These are phyloP conservation scores for Colletotrichum plurivorum DNA, from an alignment of 2,329 filamentous ascomycete genomes.

Conservation along the genomic window DNA sequence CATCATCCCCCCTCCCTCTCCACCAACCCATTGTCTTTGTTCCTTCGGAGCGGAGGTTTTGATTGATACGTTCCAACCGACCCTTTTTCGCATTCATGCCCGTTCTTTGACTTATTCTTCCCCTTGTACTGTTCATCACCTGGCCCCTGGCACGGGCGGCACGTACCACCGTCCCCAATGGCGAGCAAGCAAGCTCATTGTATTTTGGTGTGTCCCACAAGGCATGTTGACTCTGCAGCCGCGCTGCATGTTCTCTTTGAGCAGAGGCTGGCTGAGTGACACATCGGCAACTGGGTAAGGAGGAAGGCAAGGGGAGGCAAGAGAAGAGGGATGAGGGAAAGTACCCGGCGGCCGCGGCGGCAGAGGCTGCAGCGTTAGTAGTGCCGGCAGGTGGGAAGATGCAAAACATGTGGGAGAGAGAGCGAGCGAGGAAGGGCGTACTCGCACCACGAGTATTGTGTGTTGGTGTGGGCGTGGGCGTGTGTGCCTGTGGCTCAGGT, in stretches of 20 bases:
- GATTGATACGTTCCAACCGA: slow-evolving; percentile 28
- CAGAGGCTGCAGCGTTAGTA: slow-evolving; percentile 27
- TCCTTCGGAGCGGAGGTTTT: slow-evolving; percentile 22
- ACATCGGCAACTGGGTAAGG: slow-evolving; percentile 9
- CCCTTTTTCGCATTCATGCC: slow-evolving; percentile 35
- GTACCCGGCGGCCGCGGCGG: slow-evolving; percentile 19
- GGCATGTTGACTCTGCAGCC: slow-evolving; percentile 27
- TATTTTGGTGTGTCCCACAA: slow-evolving; percentile 27
- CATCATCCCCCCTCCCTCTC: not conserved
- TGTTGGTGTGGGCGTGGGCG: not conserved
- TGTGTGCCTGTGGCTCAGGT: slow-evolving; percentile 5
- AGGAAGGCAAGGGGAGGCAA: slow-evolving; percentile 5
- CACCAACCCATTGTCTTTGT: slow-evolving; percentile 39
- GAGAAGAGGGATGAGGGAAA: not conserved
- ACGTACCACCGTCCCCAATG: slow-evolving; percentile 5
- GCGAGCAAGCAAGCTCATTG: slow-evolving; percentile 33
- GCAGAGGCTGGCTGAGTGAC: slow-evolving; percentile 25
- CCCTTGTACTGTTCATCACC: slow-evolving; percentile 29
- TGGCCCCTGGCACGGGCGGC: slow-evolving; percentile 21
- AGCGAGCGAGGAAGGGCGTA: not conserved
- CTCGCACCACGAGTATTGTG: not conserved
- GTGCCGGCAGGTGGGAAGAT: slow-evolving; percentile 16
- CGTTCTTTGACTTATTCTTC: slow-evolving; percentile 30
- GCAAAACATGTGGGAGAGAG: slow-evolving; percentile 19
- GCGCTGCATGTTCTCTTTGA: slow-evolving; percentile 34